A percentile compares a stretch with the other conserved stretches of the same genome.
Evolutionary conservation across 169 alveolate species (phyloP).

Genomic region (Plasmodium gallinaceum): DNA sequence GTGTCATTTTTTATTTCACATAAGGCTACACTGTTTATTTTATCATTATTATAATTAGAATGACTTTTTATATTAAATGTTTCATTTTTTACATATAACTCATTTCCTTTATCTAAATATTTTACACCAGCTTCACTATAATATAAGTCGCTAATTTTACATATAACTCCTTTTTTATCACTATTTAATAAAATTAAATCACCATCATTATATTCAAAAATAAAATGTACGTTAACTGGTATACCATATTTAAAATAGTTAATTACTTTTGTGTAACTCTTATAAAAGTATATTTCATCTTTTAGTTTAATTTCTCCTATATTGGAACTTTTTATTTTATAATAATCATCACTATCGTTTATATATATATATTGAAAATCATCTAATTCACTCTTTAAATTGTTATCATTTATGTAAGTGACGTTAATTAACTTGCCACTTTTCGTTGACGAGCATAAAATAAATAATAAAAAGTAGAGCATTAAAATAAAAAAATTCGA

Average conservation of each 20-base stretch:
- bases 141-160: conserved; percentile 47
- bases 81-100: conserved; percentile 18
- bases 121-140: conserved; percentile 50
- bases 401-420: background rate
- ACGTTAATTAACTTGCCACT: no score
- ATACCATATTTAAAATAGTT: conserved; percentile 36
- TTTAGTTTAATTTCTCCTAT: conserved; percentile 25
- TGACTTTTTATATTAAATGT: conserved; percentile 12
- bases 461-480: no score
- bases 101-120: conserved; percentile 15
- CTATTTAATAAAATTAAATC: conserved; percentile 38
- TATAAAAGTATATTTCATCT: conserved; percentile 46
- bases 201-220: conserved; percentile 43
- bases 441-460: no score
- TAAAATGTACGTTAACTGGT: conserved; percentile 34
- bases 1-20: background rate
- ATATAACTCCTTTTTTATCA: conserved; percentile 23
- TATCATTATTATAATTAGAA: background rate
- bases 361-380: conserved; percentile 39
- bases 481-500: no score
- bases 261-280: conserved; percentile 57
- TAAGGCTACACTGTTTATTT: conserved; percentile 5
- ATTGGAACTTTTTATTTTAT: conserved; percentile 1
- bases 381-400: conserved; percentile 7
- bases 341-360: conserved; percentile 20